Percentiles rank a stretch among this genome's conserved stretches.
Conservation (phyloP, 306 rosid species). For the Begonia peltatifolia region DNA sequence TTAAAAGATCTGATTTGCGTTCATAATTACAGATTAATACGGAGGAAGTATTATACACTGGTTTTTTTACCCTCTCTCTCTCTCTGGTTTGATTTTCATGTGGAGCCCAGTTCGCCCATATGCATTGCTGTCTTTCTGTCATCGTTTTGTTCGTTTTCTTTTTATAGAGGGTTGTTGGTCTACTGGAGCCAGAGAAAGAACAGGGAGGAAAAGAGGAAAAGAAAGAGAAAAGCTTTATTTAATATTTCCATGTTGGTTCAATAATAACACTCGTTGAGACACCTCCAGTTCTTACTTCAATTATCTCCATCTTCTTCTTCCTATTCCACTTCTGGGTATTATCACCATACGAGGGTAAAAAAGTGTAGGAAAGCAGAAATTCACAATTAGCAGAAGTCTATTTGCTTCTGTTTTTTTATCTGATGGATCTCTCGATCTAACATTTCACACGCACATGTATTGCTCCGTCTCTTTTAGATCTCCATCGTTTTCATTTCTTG, state of each 20-base stretch:
- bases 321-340: not conserved
- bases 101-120: conserved; percentile 40
- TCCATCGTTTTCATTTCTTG: conserved; percentile 27
- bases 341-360: not conserved
- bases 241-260: too few relatives aligned
- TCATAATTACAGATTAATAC: too few relatives aligned
- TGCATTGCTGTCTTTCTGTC: conserved; percentile 43
- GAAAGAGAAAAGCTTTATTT: too few relatives aligned
- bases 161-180: conserved; percentile 15
- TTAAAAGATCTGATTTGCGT: too few relatives aligned
- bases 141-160: conserved; percentile 25
- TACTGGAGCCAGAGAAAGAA: conserved; percentile 11
- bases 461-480: conserved; percentile 48
- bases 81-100: not conserved
- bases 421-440: conserved; percentile 76
- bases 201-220: not conserved
- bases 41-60: too few relatives aligned
- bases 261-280: conserved; percentile 22
- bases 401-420: conserved; percentile 19
- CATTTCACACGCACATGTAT: conserved; percentile 37
- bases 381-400: conserved; percentile 11
- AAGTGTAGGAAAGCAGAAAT: not conserved
- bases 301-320: conserved; percentile 1
- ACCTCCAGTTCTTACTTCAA: not conserved
- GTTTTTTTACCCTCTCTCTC: too few relatives aligned